Conservation (phyloP, 306 rosid genomes). For the Prunus campanulata region DNA sequence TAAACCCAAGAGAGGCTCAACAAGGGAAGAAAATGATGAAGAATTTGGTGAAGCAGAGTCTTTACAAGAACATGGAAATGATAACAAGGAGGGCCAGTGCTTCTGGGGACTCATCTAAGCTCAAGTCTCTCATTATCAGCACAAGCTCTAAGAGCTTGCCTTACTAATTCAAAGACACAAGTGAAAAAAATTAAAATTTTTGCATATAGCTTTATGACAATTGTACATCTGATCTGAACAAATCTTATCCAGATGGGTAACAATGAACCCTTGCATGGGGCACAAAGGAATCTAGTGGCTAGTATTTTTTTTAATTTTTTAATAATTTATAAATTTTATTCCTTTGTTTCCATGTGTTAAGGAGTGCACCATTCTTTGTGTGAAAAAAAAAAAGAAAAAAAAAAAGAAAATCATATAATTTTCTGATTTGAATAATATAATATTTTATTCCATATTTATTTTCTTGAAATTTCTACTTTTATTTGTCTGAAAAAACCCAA, state of each 20-base stretch:
- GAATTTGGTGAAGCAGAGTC: conserved; percentile 83
- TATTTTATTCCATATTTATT: neutral
- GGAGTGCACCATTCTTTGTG: neutral
- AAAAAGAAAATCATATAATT: neutral
- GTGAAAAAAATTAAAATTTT: neutral
- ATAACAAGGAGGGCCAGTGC: conserved; percentile 73
- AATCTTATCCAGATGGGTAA: conserved; percentile 1
- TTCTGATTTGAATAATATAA: neutral
- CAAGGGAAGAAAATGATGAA: conserved; percentile 89
- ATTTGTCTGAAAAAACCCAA: neutral
- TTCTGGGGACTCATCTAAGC: conserved; percentile 45
- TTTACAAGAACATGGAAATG: conserved; percentile 78
- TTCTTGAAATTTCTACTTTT: neutral
- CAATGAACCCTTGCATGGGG: conserved; percentile 14
- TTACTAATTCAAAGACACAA: conserved; percentile 38
- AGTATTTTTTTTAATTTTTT: neutral
- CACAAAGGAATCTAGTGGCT: neutral
- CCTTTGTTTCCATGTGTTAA: conserved; percentile 5
- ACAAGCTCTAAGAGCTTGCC: conserved; percentile 95
- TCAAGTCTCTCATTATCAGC: conserved; percentile 72
- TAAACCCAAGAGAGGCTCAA: conserved; percentile 42
- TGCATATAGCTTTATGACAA: conserved; percentile 11
- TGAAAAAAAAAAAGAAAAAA: neutral
- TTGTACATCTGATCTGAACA: conserved; percentile 12
- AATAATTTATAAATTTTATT: neutral